Evolutionary conservation across 1,284 basidiomycete genomes (phyloP).

Genomic region (Malassezia arunalokei): DNA sequence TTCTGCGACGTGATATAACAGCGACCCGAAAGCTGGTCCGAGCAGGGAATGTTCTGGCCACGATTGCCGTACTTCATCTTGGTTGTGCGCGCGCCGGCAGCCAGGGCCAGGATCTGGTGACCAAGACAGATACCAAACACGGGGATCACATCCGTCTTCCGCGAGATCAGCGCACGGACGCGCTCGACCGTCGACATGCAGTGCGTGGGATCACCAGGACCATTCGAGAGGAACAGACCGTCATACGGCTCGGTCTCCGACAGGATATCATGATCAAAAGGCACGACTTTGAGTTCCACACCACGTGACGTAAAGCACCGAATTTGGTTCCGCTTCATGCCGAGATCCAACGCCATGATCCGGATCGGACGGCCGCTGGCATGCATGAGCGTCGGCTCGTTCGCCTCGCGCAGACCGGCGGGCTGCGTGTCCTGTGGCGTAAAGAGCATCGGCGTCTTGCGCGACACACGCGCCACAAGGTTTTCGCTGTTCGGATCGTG

Average conservation of each 20-base stretch:
- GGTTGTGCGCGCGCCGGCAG: conserved; percentile 80
- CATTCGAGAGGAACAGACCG: conserved; percentile 93
- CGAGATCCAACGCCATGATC: conserved; percentile 84
- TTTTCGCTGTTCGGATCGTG: conserved; percentile 79
- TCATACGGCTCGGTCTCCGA: conserved; percentile 65
- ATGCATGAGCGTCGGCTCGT: conserved; percentile 55
- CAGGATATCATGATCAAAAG: conserved; percentile 90
- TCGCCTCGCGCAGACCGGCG: conserved; percentile 47
- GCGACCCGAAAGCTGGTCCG: conserved; percentile 77
- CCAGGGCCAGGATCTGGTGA: conserved; percentile 89
- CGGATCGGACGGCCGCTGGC: conserved; percentile 67
- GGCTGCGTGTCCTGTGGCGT: conserved; percentile 38
- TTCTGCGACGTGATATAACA: conserved; percentile 99
- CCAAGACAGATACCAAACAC: conserved; percentile 99
- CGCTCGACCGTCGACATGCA: conserved; percentile 57
- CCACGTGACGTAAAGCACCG: conserved; percentile 88
- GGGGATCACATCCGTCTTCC: conserved; percentile 59
- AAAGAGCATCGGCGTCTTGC: conserved; percentile 59
- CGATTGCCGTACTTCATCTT: conserved; percentile 99
- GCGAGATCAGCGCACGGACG: conserved; percentile 58
- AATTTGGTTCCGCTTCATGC: conserved; percentile 99
- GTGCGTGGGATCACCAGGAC: conserved; percentile 88
- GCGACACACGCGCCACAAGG: conserved; percentile 81
- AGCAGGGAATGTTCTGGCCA: conserved; percentile 97
- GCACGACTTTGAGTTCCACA: conserved; percentile 89